Evolutionary conservation across 257 asterid genomes (phyloP), one percentile per base, ranked within the genome.

Genomic region (Salvia miltiorrhiza): DNA sequence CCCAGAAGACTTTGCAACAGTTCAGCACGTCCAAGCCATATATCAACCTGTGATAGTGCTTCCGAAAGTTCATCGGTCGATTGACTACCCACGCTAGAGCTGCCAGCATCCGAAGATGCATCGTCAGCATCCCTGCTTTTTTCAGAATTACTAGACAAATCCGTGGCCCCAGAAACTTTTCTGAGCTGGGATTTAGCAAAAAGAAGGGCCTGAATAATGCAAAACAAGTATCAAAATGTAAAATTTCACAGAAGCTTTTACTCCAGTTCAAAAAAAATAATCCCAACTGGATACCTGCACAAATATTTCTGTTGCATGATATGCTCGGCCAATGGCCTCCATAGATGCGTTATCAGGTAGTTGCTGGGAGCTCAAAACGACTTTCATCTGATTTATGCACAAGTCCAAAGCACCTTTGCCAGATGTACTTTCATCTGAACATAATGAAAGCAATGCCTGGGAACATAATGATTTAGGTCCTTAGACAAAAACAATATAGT

Each of bases 1-100:
- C 97, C 99, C 78, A 93, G 65, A 81, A 93, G 97, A 86, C 97
- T 88, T 80, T 93, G 99, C 72, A 93, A 84, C 78, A 93, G 82
- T 70, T 90, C 97, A 72, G 99, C 95, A 67, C 95, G 96, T 63
- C 92, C 88, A 71, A 93, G 85, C 99, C 99, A 93, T 55, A 74
- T 72, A 77, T 93, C 96, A 71, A 86, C 95, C 79, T 80, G 97
- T 52, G 88, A 76, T 63, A 90, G 81, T 69, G 88, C 88, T 70
- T 87, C 98, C 48, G 92, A 85, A 47, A 88, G 81, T 79, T 93
- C 98, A 77, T 93, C 98, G 47, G 90, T 93, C 19, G 82, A 79
- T 79, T 88, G 98, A 80, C 92, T 88, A 73, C 96, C 96, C 78
- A 90, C 74, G 55, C 91, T 84, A 56, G 99, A 88, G 86, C 97